Percentiles rank a stretch among this genome's conserved stretches.
Evolutionary conservation across 768 basidiomycete species (phyloP).

Genomic region (Lactarius sanguifluus): DNA sequence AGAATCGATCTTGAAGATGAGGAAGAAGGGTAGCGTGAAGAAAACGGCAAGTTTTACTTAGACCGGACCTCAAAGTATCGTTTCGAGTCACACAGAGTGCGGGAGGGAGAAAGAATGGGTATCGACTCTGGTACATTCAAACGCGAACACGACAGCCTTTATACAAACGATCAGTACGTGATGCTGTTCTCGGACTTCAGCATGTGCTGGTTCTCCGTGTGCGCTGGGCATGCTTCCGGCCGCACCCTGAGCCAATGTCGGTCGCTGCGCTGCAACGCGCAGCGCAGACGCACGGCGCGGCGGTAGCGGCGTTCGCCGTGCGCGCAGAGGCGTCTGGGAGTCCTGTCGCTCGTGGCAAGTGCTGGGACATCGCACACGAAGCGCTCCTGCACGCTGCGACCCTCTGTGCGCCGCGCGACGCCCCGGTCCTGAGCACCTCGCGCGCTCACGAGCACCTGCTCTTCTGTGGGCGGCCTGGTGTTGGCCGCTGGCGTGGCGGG

Average conservation of each 20-base stretch:
- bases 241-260: constrained; percentile 40
- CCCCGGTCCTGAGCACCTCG: constrained; percentile 48
- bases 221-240: constrained; percentile 42
- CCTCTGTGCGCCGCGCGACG: constrained; percentile 43
- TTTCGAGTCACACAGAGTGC: too few relatives aligned
- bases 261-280: constrained; percentile 42
- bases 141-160: too few relatives aligned
- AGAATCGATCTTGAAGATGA: too few relatives aligned
- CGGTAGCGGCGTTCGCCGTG: constrained; percentile 49
- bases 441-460: constrained; percentile 58
- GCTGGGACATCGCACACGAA: constrained; percentile 58
- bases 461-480: constrained; percentile 42
- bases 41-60: too few relatives aligned
- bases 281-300: constrained; percentile 49
- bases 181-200: constrained; percentile 51
- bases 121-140: too few relatives aligned
- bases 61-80: too few relatives aligned
- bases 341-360: constrained; percentile 53
- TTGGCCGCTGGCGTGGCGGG: constrained; percentile 51
- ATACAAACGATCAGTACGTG: too few relatives aligned
- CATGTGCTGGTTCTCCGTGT: constrained; percentile 49
- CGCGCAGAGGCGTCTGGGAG: constrained; percentile 43
- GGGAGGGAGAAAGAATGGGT: too few relatives aligned
- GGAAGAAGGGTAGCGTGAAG: too few relatives aligned
- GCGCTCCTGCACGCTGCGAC: constrained; percentile 45